These are phyloP conservation scores for Colletotrichum falcatum DNA, from an alignment of 2,329 filamentous ascomycete genomes.

Conservation along the genomic window DNA sequence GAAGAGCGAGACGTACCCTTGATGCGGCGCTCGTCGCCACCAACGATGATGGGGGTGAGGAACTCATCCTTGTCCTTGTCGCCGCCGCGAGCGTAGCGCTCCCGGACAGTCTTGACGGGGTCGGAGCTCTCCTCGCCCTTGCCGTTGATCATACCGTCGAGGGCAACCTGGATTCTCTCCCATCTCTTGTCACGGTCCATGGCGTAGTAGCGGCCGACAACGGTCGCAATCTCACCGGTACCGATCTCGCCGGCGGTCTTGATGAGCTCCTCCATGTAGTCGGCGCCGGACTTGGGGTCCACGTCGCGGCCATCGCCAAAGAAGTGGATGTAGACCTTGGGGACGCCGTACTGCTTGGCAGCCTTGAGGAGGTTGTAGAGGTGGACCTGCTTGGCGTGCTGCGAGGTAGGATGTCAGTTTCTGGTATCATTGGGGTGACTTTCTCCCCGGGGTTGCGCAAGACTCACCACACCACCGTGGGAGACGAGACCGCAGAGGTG, in stretches of 20 bases:
- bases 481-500: constrained; percentile 94
- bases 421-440: not conserved
- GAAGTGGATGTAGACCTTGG: constrained; percentile 98
- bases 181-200: constrained; percentile 99
- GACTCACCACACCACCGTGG: constrained; percentile 86
- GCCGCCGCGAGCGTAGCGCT: constrained; percentile 82
- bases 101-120: constrained; percentile 86
- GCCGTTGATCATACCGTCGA: constrained; percentile 87
- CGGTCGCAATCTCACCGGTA: constrained; percentile 86
- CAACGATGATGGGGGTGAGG: constrained; percentile 95
- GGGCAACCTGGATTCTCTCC: constrained; percentile 90
- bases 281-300: constrained; percentile 92
- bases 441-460: constrained; percentile 11
- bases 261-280: constrained; percentile 88
- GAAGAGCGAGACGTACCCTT: constrained; percentile 68
- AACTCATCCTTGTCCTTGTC: constrained; percentile 90
- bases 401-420: not conserved
- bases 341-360: constrained; percentile 88
- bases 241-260: constrained; percentile 86
- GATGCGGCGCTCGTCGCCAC: constrained; percentile 86
- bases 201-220: constrained; percentile 96
- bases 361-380: constrained; percentile 88
- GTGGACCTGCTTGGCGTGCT: constrained; percentile 96
- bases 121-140: constrained; percentile 90
- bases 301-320: constrained; percentile 98